Evolutionary conservation across 768 basidiomycete species (phyloP), one percentile per base, ranked within the genome.

Genomic region (Phanerochaete sordida): DNA sequence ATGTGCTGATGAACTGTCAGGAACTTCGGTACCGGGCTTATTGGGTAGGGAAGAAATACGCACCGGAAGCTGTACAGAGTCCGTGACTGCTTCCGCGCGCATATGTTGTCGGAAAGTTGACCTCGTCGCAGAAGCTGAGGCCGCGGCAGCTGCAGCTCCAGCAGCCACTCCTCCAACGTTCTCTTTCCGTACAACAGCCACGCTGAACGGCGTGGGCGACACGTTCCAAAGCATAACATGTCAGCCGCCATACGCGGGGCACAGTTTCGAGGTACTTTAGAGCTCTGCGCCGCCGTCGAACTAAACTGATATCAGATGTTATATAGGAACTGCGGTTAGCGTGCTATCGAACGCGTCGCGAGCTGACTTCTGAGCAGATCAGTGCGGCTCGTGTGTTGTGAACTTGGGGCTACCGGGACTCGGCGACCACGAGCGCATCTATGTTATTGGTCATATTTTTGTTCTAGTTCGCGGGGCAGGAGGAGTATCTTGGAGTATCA

Each of bases 301-400:
- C 35, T 46, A n/a, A n/a, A n/a, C 52, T 13, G 13, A 46, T 21
- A n/a, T 21, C 49, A 27, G 24, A 61, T 45, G 11, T 33, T 23
- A 44, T n/a, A 21, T 61, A 84, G 83, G 83, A 84, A 71, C 76
- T 84, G 43, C 81, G 81, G 47, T 63, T 84, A 48, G 81, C 81
- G 0, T 79, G 63, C 57, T 60, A 75, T 33, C 68, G 73, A n/a
- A 70, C 73, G 43, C 73, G 77, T 0, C 77, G 78, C 39, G 79
- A 82, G 61, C 73, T 82, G 51, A 76, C 74, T 3, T 84, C 83
- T 2, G 65, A 70, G 6, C 76, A 79, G 50, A 69, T 71, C 37
- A 45, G 58, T 21, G 62, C 62, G 19, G 19, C 39, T 19, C 39
- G 39, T 16, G 39, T 19, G 8, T 16, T 43, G 4, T 43, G 39